Conservation (phyloP, 306 rosid species). For the Aeschynomene evenia region DNA sequence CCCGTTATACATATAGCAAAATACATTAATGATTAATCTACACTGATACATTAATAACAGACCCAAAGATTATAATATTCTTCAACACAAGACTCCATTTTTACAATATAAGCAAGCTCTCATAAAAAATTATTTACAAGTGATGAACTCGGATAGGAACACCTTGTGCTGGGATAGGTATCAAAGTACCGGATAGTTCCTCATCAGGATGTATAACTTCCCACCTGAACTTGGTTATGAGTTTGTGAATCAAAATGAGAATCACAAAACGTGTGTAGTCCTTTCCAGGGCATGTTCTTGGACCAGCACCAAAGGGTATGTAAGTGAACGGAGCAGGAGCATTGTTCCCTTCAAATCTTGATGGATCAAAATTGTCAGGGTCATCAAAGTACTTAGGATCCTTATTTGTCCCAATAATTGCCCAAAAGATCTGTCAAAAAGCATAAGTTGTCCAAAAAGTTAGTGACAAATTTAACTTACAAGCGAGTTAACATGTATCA, state of each 20-base stretch:
- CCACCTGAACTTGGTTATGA: constrained; percentile 41
- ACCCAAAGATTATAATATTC: not conserved
- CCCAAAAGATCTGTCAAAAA: constrained; percentile 40
- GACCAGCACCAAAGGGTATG: constrained; percentile 44
- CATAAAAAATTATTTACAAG: not conserved
- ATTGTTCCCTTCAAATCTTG: constrained; percentile 39
- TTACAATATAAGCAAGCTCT: not conserved
- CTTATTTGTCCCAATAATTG: constrained; percentile 37
- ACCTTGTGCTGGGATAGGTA: constrained; percentile 33
- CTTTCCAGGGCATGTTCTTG: constrained; percentile 41
- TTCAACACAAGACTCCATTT: not conserved
- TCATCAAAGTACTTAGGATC: constrained; percentile 27
- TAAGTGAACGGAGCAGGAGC: constrained; percentile 33
- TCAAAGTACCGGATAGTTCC: constrained; percentile 2
- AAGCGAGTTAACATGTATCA: not conserved
- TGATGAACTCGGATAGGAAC: constrained; percentile 33
- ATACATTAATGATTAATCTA: too few relatives aligned
- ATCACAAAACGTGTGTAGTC: constrained; percentile 31
- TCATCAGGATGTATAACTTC: constrained; percentile 30
- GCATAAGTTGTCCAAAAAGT: not conserved
- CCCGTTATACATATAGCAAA: too few relatives aligned
- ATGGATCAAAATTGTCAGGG: constrained; percentile 44
- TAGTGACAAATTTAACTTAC: not conserved
- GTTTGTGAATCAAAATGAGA: constrained; percentile 40
- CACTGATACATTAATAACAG: not conserved